Percentiles rank a stretch among this genome's conserved stretches.
These are phyloP conservation scores for Xerocomellus chrysenteron DNA, from an alignment of 768 basidiomycete genomes.

Conservation along the genomic window DNA sequence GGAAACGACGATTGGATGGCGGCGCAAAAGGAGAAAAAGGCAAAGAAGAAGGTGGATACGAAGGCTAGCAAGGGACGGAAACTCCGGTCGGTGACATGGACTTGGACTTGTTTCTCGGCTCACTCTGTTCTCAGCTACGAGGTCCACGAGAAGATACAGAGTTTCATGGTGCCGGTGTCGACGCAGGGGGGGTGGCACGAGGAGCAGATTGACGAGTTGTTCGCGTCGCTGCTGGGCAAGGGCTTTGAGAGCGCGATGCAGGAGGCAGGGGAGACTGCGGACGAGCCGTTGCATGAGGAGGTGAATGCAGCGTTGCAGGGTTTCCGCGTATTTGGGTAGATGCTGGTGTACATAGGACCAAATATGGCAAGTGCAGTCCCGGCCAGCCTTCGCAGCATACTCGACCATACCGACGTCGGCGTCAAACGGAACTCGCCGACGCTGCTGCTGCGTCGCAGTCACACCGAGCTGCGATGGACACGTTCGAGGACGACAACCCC, in stretches of 20 bases:
- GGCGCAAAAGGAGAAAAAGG: conserved; percentile 65
- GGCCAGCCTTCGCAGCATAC: conserved; percentile 7
- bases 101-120: background rate
- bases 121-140: conserved; percentile 63
- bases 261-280: conserved; percentile 29
- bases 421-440: too few species aligned
- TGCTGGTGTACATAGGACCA: conserved; percentile 16
- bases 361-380: conserved; percentile 22
- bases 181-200: conserved; percentile 80
- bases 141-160: conserved; percentile 93
- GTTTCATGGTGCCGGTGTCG: conserved; percentile 92
- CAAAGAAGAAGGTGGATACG: conserved; percentile 89
- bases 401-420: background rate
- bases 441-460: background rate
- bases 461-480: conserved; percentile 23
- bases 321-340: conserved; percentile 61
- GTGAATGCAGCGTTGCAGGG: conserved; percentile 38
- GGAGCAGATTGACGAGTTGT: conserved; percentile 94
- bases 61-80: conserved; percentile 95
- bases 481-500: conserved; percentile 67
- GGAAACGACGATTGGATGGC: conserved; percentile 62
- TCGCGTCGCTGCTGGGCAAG: conserved; percentile 81
- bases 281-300: conserved; percentile 30
- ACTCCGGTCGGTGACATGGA: conserved; percentile 56
- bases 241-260: conserved; percentile 49